phyloP scores from a whole-genome alignment of 2,329 filamentous ascomycete species.

The Aspergillus flavus region DNA sequence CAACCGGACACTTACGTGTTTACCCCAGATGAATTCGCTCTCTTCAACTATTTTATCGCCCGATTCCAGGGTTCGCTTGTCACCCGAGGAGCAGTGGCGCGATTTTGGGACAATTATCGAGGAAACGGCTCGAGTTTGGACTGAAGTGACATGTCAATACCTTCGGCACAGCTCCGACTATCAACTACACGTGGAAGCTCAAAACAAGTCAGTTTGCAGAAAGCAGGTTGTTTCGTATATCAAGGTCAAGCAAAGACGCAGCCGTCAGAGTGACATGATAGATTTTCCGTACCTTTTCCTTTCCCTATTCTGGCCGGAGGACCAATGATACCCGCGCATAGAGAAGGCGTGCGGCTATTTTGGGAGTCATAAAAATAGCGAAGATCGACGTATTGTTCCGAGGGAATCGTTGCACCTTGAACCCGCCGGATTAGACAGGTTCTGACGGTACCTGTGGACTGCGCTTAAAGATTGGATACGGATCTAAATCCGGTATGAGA shows the following conservation, averaged over 20 bases:
- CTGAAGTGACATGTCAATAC: constrained; percentile 23
- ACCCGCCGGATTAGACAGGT: neutral
- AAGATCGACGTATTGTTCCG: neutral
- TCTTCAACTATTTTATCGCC: constrained; percentile 82
- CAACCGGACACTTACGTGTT: constrained; percentile 72
- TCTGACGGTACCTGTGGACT: neutral
- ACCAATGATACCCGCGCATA: neutral
- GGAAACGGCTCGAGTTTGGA: constrained; percentile 27
- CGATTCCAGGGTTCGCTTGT: constrained; percentile 60
- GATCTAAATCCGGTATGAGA: constrained; percentile 1
- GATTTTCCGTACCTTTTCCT: neutral
- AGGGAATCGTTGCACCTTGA: neutral
- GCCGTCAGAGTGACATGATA: neutral
- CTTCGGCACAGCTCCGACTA: constrained; percentile 3
- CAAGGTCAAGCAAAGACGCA: neutral
- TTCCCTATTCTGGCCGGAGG: neutral
- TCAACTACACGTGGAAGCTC: constrained; percentile 2
- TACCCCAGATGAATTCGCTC: constrained; percentile 74
- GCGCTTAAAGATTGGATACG: neutral
- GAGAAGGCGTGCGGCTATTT: neutral
- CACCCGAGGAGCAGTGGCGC: constrained; percentile 56
- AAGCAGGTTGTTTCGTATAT: neutral
- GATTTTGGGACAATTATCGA: constrained; percentile 57
- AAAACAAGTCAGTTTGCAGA: neutral
- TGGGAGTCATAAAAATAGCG: neutral